Evolutionary conservation across 768 basidiomycete genomes (phyloP), one percentile per base, ranked within the genome.

Genomic region (Russula vinacea): DNA sequence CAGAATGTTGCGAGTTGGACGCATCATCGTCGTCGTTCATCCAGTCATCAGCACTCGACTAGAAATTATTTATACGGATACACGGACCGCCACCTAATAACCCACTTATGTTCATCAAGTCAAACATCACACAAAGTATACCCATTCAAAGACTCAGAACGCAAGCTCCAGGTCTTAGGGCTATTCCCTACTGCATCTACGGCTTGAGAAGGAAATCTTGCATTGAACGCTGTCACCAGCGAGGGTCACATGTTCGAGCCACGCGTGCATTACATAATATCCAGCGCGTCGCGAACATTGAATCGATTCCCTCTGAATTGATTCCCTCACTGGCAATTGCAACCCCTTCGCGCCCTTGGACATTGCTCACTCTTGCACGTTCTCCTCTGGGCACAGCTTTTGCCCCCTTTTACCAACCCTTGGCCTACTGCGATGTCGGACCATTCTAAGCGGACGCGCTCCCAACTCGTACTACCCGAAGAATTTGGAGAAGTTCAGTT

Each of bases 371-470:
- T 10, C 22, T 35, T 35, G 16, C 60, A 19, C 32, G 33, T 11
- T 37, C 1, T 35, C 5, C 16, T 45, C 16, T 39, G 35, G 60
- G 22, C 29, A n/a, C 4, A 22, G 13, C 14, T 13, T 29, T 19
- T 50, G 22, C 14, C 35, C 24, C 8, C 9, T 11, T 52, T 16
- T 42, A 14, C 45, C 16, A 4, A 24, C 22, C 4, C 24, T 17
- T 56, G 29, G 5, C 7, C 40, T 35, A 10, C 40, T 10, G 24
- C 22, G 55, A 64, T 67, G 54, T 55, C 68, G 17, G 66, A 63
- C 33, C 47, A 55, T 35, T 56, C 58, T 9, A 68, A 68, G 35
- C 68, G 68, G 44, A 68, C 68, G 42, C 68, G 68, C 16, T 68
- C 68, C 8, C 68, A 68, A 32, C 44, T 61, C 52, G 24, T 58